Conservation (phyloP, 1,284 basidiomycete species). For the Cutaneotrichosporon dermatis region DNA sequence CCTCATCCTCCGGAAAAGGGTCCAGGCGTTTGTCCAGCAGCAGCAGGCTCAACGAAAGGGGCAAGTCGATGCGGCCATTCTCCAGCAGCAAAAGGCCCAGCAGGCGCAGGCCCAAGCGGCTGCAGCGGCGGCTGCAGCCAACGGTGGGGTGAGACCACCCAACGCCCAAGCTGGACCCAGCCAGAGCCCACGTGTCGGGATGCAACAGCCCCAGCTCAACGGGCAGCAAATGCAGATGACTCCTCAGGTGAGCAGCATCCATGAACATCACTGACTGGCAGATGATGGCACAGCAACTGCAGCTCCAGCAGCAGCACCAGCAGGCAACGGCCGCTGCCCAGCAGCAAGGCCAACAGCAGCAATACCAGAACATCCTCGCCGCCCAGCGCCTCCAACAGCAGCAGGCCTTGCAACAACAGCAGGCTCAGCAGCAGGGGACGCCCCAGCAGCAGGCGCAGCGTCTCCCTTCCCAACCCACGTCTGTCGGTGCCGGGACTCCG, state of each 20-base stretch:
- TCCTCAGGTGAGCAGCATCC: slow-evolving; percentile 10
- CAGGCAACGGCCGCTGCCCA: slow-evolving; percentile 5
- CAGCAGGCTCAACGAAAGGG: slow-evolving; percentile 3
- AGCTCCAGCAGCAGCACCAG: slow-evolving; percentile 10
- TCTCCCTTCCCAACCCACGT: slow-evolving; percentile 8
- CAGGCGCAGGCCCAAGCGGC: slow-evolving; percentile 4
- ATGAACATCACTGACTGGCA: background rate
- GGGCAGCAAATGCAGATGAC: slow-evolving; percentile 18
- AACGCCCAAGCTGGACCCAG: slow-evolving; percentile 5
- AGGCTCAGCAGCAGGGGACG: slow-evolving; percentile 14
- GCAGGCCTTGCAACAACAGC: slow-evolving; percentile 7
- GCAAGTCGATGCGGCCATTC: slow-evolving; percentile 1
- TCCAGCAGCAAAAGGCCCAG: slow-evolving; percentile 4
- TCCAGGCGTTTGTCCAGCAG: slow-evolving; percentile 17
- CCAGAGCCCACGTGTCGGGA: slow-evolving; percentile 13
- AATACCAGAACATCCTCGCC: slow-evolving; percentile 17
- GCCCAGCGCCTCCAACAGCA: slow-evolving; percentile 15
- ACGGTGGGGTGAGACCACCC: background rate
- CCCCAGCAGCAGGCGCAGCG: slow-evolving; percentile 14
- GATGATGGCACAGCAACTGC: slow-evolving; percentile 4
- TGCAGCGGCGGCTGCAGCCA: background rate
- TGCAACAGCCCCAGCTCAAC: slow-evolving; percentile 14
- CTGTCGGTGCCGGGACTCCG: slow-evolving; percentile 12
- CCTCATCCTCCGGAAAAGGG: slow-evolving; percentile 30
- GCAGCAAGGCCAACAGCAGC: slow-evolving; percentile 15